Conservation (phyloP, 371 early-diverging fungal species). For the Funneliformis caledonium region DNA sequence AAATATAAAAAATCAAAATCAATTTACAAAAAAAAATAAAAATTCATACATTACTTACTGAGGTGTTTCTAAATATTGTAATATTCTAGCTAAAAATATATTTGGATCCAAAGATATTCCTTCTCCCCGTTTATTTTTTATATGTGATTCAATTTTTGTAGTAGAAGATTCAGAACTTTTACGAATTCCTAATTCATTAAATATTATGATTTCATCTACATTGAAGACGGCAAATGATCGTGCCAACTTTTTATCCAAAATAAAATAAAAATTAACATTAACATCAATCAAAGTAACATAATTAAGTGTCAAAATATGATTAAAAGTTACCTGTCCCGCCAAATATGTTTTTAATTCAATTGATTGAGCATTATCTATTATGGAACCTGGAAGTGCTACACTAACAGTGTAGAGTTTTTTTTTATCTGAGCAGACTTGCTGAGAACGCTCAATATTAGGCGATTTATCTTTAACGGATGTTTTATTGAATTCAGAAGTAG, state of each 20-base stretch:
- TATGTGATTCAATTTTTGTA: slow-evolving; percentile 39
- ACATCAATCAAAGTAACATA: neutral
- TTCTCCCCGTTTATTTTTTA: slow-evolving; percentile 7
- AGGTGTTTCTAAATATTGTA: slow-evolving; percentile 74
- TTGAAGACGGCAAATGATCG: slow-evolving; percentile 65
- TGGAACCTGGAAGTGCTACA: slow-evolving; percentile 73
- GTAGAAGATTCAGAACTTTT: slow-evolving; percentile 41
- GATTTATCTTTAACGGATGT: too few species aligned
- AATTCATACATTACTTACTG: slow-evolving; percentile 48
- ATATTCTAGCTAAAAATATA: slow-evolving; percentile 64
- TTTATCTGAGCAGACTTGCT: neutral
- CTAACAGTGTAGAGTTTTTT: slow-evolving; percentile 64
- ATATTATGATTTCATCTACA: slow-evolving; percentile 76
- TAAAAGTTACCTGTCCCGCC: slow-evolving; percentile 66
- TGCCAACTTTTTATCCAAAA: slow-evolving; percentile 56
- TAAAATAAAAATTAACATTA: neutral
- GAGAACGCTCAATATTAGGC: neutral
- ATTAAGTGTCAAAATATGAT: neutral
- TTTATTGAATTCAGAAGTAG: too few species aligned
- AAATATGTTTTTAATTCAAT: slow-evolving; percentile 74
- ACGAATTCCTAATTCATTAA: slow-evolving; percentile 57
- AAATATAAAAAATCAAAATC: neutral
- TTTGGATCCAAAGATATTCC: slow-evolving; percentile 54
- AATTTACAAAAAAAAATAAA: neutral
- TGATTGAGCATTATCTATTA: slow-evolving; percentile 71